These are phyloP conservation scores for Paecilomyces sp. DNA, from an alignment of 2,329 filamentous ascomycete species.

Conservation along the genomic window DNA sequence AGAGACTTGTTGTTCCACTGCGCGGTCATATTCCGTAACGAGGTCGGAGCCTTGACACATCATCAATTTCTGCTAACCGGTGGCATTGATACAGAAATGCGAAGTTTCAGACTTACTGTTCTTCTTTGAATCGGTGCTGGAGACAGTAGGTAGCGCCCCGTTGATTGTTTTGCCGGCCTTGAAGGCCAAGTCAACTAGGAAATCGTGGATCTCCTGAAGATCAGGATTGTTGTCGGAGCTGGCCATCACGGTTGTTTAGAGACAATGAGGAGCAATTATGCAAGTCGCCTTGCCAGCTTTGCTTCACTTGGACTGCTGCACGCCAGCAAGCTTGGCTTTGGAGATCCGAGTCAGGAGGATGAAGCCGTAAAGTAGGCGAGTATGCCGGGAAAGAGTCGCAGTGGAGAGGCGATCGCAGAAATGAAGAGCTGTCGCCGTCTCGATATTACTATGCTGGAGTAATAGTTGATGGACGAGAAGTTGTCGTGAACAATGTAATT, in stretches of 20 bases:
- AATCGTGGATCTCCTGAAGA: constrained; percentile 36
- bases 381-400: background rate
- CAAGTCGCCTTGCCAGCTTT: background rate
- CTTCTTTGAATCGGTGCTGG: constrained; percentile 36
- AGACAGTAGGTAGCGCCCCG: constrained; percentile 31
- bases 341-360: background rate
- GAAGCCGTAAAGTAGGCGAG: background rate
- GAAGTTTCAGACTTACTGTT: constrained; percentile 28
- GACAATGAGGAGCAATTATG: background rate
- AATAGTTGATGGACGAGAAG: background rate
- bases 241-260: background rate
- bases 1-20: constrained; percentile 53
- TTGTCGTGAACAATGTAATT: background rate
- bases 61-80: background rate
- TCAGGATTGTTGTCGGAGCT: constrained; percentile 10
- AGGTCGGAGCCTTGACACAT: constrained; percentile 47
- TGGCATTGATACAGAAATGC: background rate
- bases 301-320: background rate
- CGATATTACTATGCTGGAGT: background rate
- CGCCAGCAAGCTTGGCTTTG: background rate
- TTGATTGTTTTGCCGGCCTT: constrained; percentile 38
- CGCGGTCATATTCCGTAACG: constrained; percentile 57
- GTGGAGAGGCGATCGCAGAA: background rate
- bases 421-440: background rate
- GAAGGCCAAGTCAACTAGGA: constrained; percentile 31